A percentile compares a stretch with the other conserved stretches of the same genome.
Conservation (phyloP, 805 yeast species). For the Wickerhamomyces chambardii region DNA sequence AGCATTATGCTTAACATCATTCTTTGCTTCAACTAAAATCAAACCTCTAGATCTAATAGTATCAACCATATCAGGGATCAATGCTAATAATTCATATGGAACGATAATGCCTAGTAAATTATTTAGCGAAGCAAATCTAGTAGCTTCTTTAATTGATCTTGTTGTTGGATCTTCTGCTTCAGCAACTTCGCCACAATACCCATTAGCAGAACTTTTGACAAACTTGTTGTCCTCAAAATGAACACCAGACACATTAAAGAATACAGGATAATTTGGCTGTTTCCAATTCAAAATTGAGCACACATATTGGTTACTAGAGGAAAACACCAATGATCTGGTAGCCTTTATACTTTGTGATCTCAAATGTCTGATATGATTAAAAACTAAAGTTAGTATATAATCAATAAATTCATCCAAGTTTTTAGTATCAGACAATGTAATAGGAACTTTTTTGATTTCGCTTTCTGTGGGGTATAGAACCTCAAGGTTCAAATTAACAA, state of each 20-base stretch:
- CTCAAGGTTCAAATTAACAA: slow-evolving; percentile 64
- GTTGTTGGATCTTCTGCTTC: slow-evolving; percentile 33
- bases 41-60: slow-evolving; percentile 75
- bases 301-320: slow-evolving; percentile 81
- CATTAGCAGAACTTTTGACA: slow-evolving; percentile 31
- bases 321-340: slow-evolving; percentile 66
- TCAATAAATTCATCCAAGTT: slow-evolving; percentile 74
- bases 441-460: slow-evolving; percentile 31
- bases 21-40: slow-evolving; percentile 65
- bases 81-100: slow-evolving; percentile 56
- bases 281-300: slow-evolving; percentile 96
- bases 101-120: slow-evolving; percentile 80
- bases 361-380: slow-evolving; percentile 57
- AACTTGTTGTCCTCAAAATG: slow-evolving; percentile 26
- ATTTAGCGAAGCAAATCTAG: slow-evolving; percentile 70
- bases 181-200: slow-evolving; percentile 19
- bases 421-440: slow-evolving; percentile 29
- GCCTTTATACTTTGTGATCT: slow-evolving; percentile 25
- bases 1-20: slow-evolving; percentile 16
- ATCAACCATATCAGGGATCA: slow-evolving; percentile 71
- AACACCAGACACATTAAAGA: slow-evolving; percentile 72
- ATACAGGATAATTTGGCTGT: slow-evolving; percentile 95
- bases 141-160: slow-evolving; percentile 74
- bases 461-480: slow-evolving; percentile 64
- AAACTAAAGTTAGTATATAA: slow-evolving; percentile 56